Percentiles rank a stretch among this genome's conserved stretches.
phyloP scores from a whole-genome alignment of 1,139 yeast genomes.

The Geotrichum candidum region DNA sequence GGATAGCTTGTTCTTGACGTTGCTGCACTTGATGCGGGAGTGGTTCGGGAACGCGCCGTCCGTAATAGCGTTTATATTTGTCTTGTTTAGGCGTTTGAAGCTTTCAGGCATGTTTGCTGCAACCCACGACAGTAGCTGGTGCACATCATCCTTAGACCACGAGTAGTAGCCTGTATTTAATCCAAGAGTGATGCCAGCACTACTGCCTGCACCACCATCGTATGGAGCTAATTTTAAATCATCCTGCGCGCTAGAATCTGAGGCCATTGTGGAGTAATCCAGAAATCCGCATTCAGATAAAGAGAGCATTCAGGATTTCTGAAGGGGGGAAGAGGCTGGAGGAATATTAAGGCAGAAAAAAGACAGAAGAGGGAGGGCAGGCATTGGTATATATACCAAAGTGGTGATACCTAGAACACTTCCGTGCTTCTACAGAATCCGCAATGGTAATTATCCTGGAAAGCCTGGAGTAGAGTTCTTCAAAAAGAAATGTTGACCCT shows the following conservation, averaged over 20 bases:
- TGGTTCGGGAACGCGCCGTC: slow-evolving; percentile 13
- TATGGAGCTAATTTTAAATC: background rate
- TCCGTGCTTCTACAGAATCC: background rate
- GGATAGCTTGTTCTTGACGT: slow-evolving; percentile 12
- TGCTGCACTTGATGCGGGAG: slow-evolving; percentile 8
- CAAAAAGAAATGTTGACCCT: background rate
- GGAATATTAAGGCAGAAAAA: background rate
- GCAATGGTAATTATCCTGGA: background rate
- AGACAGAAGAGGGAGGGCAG: background rate
- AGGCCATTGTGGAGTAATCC: background rate
- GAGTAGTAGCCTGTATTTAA: slow-evolving; percentile 8
- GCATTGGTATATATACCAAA: background rate
- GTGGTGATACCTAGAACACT: background rate
- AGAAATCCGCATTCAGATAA: background rate
- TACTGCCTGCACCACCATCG: background rate
- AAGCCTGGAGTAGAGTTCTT: background rate
- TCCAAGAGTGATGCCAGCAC: background rate
- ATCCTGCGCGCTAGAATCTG: slow-evolving; percentile 3
- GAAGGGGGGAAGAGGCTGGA: background rate
- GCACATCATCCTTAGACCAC: slow-evolving; percentile 12
- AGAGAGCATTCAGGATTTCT: background rate
- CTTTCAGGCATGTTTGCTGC: slow-evolving; percentile 12
- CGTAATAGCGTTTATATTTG: slow-evolving; percentile 9
- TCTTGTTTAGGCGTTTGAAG: slow-evolving; percentile 12
- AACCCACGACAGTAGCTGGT: slow-evolving; percentile 6